Evolutionary conservation across 1,284 basidiomycete species (phyloP).

Genomic region (Cerioporus squamosus): DNA sequence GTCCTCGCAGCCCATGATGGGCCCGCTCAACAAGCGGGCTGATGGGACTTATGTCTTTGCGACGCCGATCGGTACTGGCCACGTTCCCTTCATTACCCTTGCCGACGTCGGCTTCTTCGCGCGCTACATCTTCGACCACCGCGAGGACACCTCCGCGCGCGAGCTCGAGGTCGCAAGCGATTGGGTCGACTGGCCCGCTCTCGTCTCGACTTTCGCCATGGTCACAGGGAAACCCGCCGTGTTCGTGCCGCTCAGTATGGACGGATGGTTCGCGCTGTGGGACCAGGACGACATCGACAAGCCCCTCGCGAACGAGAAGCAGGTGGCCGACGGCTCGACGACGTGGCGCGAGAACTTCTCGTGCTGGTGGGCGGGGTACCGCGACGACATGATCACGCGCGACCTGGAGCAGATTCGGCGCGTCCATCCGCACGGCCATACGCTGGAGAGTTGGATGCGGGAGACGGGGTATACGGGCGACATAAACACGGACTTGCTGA

Average conservation of each 20-base stretch:
- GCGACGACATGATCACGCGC: conserved; percentile 45
- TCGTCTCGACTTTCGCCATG: conserved; percentile 42
- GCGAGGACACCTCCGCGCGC: conserved; percentile 41
- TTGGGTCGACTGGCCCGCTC: conserved; percentile 46
- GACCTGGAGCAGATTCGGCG: conserved; percentile 46
- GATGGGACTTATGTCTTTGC: conserved; percentile 37
- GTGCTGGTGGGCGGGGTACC: conserved; percentile 44
- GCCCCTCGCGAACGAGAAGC: conserved; percentile 7
- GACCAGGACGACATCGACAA: conserved; percentile 32
- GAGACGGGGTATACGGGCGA: conserved; percentile 21
- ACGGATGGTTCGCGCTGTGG: conserved; percentile 44
- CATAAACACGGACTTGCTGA: conserved; percentile 8
- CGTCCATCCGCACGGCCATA: conserved; percentile 38
- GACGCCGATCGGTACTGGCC: conserved; percentile 28
- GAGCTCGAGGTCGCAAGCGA: conserved; percentile 49
- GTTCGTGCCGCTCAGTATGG: conserved; percentile 39
- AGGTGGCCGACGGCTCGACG: conserved; percentile 32
- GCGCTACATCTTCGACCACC: conserved; percentile 48
- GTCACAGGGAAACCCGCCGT: conserved; percentile 41
- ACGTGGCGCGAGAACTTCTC: conserved; percentile 45
- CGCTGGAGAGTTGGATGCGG: conserved; percentile 35
- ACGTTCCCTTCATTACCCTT: conserved; percentile 36
- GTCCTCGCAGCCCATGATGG: conserved; percentile 43
- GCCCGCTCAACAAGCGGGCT: conserved; percentile 34
- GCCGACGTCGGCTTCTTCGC: conserved; percentile 41